Conservation (phyloP, 495 filamentous ascomycete species). For the Talaromyces nanjingensis region DNA sequence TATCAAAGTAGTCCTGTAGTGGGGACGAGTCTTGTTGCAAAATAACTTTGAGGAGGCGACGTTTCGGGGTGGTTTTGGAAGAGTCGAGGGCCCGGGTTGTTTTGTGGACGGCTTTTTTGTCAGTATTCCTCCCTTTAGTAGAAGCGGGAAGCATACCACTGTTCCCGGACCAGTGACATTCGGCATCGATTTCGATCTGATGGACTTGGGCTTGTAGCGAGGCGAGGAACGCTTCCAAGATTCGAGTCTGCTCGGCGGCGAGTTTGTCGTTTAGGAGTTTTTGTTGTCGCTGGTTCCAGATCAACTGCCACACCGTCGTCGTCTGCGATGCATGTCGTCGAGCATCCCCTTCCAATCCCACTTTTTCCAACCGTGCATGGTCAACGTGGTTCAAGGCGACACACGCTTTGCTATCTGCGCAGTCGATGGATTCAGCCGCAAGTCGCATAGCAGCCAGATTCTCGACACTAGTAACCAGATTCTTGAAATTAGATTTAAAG, state of each 20-base stretch:
- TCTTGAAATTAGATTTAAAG: slow-evolving; percentile 33
- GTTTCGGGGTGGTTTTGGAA: background rate
- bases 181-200: background rate
- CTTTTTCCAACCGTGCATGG: slow-evolving; percentile 29
- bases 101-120: background rate
- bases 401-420: slow-evolving; percentile 1
- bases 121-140: background rate
- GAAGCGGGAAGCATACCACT: background rate
- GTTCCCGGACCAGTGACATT: background rate
- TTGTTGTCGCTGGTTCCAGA: slow-evolving; percentile 38
- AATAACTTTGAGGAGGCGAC: slow-evolving; percentile 33
- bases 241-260: slow-evolving; percentile 22
- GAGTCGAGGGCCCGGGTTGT: background rate
- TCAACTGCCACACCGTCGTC: slow-evolving; percentile 31
- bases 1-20: slow-evolving; percentile 37
- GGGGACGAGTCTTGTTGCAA: slow-evolving; percentile 36
- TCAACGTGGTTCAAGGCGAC: slow-evolving; percentile 23
- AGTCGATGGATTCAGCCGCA: slow-evolving; percentile 16
- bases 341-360: slow-evolving; percentile 29
- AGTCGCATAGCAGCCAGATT: slow-evolving; percentile 25
- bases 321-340: slow-evolving; percentile 32
- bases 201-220: background rate
- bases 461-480: slow-evolving; percentile 31
- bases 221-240: background rate
- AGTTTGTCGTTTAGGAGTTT: slow-evolving; percentile 4